A percentile compares a stretch with the other conserved stretches of the same genome.
Conservation (phyloP, 257 asterid species). For the Solanum dulcamara region DNA sequence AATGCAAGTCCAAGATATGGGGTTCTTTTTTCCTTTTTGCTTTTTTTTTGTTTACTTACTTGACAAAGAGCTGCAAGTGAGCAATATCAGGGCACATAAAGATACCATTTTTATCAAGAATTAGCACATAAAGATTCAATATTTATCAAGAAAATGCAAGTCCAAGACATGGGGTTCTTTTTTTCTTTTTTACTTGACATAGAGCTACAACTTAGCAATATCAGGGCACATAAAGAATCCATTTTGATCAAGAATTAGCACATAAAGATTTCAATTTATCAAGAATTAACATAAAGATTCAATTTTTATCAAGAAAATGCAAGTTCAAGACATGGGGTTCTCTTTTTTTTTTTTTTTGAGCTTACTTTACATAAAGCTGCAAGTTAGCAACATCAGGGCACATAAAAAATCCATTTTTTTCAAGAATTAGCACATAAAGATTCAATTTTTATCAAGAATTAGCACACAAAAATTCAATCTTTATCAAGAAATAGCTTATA, state of each 20-base stretch:
- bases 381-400: conserved; percentile 66
- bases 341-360: not conserved
- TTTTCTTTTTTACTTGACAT: conserved; percentile 39
- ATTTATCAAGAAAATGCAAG: not conserved
- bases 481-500: too few relatives aligned
- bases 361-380: conserved; percentile 48
- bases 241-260: conserved; percentile 4
- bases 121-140: not conserved
- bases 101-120: not conserved
- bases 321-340: not conserved
- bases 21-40: not conserved
- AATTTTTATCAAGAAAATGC: too few relatives aligned
- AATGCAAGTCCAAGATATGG: not conserved
- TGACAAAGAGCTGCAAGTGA: conserved; percentile 60
- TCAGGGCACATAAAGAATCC: conserved; percentile 27
- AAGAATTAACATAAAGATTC: not conserved
- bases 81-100: conserved; percentile 79
- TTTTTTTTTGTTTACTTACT: conserved; percentile 20
- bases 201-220: conserved; percentile 65
- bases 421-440: conserved; percentile 6
- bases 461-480: conserved; percentile 5
- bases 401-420: not conserved
- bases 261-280: not conserved
- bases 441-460: not conserved
- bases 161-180: not conserved